Percentiles rank a stretch among this genome's conserved stretches.
Evolutionary conservation across 352 stramenopile species (phyloP).

Genomic region (Elongisporangium anandrum): DNA sequence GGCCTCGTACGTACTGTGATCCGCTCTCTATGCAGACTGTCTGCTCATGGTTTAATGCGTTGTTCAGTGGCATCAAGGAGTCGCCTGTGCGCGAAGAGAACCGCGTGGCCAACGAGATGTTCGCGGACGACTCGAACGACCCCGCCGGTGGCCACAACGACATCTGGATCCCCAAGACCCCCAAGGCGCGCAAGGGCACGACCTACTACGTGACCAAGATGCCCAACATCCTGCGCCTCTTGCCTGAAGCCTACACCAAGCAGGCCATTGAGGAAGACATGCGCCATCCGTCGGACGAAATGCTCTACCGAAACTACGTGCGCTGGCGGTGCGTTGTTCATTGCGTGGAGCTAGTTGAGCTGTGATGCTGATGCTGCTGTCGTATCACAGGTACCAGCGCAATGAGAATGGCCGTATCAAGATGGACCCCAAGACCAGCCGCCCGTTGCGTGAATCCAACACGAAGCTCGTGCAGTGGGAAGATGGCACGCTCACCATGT

Average conservation of each 20-base stretch:
- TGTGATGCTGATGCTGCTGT: not conserved
- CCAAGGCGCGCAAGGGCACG: conserved; percentile 56
- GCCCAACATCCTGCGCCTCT: conserved; percentile 81
- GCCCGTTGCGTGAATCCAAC: conserved; percentile 69
- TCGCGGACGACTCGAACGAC: conserved; percentile 35
- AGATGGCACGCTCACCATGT: conserved; percentile 82
- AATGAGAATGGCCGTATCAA: conserved; percentile 54
- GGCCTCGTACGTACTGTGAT: conserved; percentile 47
- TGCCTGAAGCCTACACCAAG: conserved; percentile 75
- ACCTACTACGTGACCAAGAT: conserved; percentile 78
- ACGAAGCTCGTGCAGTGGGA: conserved; percentile 85
- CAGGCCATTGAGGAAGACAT: conserved; percentile 75
- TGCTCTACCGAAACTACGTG: conserved; percentile 84
- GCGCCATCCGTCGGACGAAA: conserved; percentile 80
- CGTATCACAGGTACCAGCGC: conserved; percentile 35
- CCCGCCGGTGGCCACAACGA: conserved; percentile 38
- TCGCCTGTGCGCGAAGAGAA: conserved; percentile 62
- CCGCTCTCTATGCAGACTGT: not conserved
- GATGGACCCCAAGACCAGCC: conserved; percentile 55
- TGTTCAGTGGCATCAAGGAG: conserved; percentile 74
- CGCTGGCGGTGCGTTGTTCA: conserved; percentile 50
- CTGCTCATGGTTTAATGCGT: conserved; percentile 3
- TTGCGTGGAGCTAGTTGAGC: not conserved
- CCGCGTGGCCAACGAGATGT: conserved; percentile 35
- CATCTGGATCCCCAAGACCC: conserved; percentile 73